Evolutionary conservation across 805 yeast species (phyloP).

Genomic region (Saccharomycopsis vini): DNA sequence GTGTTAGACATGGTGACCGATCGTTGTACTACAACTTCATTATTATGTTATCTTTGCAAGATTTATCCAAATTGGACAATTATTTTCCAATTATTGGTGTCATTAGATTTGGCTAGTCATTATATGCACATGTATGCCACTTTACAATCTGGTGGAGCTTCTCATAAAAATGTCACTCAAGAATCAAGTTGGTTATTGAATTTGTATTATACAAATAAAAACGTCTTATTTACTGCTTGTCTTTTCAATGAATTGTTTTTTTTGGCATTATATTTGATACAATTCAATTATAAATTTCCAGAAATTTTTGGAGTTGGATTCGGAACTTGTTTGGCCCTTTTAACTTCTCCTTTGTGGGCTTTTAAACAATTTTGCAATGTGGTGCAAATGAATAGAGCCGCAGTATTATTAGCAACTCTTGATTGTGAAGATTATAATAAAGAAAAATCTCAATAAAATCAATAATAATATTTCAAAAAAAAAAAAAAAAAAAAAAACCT

Average conservation of each 20-base stretch:
- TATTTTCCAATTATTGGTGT: slow-evolving; percentile 74
- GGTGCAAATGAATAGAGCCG: slow-evolving; percentile 82
- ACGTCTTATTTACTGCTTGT: slow-evolving; percentile 79
- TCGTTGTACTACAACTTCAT: slow-evolving; percentile 91
- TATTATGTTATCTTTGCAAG: slow-evolving; percentile 69
- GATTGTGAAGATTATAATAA: slow-evolving; percentile 52
- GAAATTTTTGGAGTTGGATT: slow-evolving; percentile 21
- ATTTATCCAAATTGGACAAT: slow-evolving; percentile 30
- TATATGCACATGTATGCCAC: slow-evolving; percentile 98
- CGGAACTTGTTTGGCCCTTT: slow-evolving; percentile 13
- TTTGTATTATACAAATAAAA: slow-evolving; percentile 80
- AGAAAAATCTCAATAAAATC: no score
- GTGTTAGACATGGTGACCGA: slow-evolving; percentile 98
- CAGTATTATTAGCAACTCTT: slow-evolving; percentile 62
- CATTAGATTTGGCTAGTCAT: slow-evolving; percentile 85
- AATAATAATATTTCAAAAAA: no score
- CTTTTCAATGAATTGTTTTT: slow-evolving; percentile 90
- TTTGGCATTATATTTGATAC: slow-evolving; percentile 74
- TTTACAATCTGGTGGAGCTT: slow-evolving; percentile 63
- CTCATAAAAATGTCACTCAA: slow-evolving; percentile 77
- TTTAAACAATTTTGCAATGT: slow-evolving; percentile 88
- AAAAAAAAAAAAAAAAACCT: no score
- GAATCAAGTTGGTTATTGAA: slow-evolving; percentile 64
- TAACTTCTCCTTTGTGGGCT: slow-evolving; percentile 70
- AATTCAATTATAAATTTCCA: slow-evolving; percentile 38